phyloP scores from a whole-genome alignment of 1,284 basidiomycete species.

The Salmacisia buchloeana region DNA sequence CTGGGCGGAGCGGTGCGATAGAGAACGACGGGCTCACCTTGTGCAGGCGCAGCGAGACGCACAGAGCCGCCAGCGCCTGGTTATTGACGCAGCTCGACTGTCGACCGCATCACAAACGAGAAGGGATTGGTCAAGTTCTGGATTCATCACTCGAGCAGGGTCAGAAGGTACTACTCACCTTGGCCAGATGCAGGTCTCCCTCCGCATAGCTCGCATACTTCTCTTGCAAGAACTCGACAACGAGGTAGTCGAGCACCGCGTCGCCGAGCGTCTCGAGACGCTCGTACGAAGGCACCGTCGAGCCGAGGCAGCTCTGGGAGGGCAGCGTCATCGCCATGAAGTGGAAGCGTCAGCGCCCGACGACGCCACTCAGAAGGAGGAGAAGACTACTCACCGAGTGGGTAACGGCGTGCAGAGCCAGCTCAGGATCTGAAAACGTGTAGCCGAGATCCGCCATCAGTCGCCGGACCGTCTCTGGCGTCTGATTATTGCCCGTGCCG shows the following conservation, averaged over 20 bases:
- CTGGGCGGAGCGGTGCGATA: too few species aligned
- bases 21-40: too few species aligned
- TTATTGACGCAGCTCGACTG: constrained; percentile 2
- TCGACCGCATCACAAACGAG: neutral
- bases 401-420: constrained; percentile 33
- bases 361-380: neutral
- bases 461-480: neutral
- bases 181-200: constrained; percentile 8
- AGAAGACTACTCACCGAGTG: constrained; percentile 22
- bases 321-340: too few species aligned
- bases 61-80: neutral
- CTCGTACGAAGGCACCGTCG: constrained; percentile 25
- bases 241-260: constrained; percentile 28
- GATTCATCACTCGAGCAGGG: neutral
- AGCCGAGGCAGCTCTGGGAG: constrained; percentile 15
- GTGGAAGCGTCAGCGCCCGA: too few species aligned
- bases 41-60: neutral
- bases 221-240: constrained; percentile 15
- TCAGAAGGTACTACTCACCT: neutral
- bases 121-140: too few species aligned
- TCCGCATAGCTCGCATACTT: constrained; percentile 13
- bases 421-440: constrained; percentile 17
- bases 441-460: neutral
- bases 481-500: too few species aligned
- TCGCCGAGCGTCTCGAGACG: constrained; percentile 32